A percentile compares a stretch with the other conserved stretches of the same genome.
These are phyloP conservation scores for Naganishia liquefaciens DNA, from an alignment of 1,284 basidiomycete genomes.

Conservation along the genomic window DNA sequence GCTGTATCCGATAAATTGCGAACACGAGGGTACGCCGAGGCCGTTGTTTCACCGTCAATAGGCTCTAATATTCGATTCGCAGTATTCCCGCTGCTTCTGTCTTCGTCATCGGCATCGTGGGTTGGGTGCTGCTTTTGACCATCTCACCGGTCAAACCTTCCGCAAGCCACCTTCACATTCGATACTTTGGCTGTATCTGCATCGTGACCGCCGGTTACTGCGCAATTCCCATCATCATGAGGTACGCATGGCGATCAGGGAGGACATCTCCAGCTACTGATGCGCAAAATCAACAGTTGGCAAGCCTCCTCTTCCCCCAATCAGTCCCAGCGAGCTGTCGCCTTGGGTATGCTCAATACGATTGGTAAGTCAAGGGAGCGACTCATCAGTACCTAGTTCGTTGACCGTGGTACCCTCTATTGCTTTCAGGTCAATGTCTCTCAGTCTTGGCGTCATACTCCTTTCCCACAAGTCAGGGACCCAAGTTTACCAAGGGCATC, in stretches of 20 bases:
- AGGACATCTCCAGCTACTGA: too few relatives aligned
- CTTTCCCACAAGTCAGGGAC: conserved; percentile 53
- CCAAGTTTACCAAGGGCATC: conserved; percentile 52
- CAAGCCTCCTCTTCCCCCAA: conserved; percentile 47
- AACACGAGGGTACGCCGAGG: conserved; percentile 60
- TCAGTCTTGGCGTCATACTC: conserved; percentile 51
- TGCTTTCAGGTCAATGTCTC: conserved; percentile 50
- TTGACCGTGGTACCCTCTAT: not conserved
- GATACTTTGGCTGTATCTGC: conserved; percentile 54
- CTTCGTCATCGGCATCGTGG: conserved; percentile 53
- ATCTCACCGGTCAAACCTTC: conserved; percentile 44
- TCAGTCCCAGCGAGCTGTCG: conserved; percentile 53
- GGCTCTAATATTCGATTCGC: not conserved
- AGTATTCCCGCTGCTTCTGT: conserved; percentile 47
- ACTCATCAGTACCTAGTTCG: not conserved
- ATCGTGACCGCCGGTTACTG: conserved; percentile 53
- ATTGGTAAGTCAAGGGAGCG: conserved; percentile 37
- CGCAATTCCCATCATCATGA: conserved; percentile 47
- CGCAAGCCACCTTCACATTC: conserved; percentile 42
- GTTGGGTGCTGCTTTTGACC: conserved; percentile 53
- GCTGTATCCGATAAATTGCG: conserved; percentile 71
- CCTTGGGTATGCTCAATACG: conserved; percentile 56
- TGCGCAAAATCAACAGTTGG: conserved; percentile 38
- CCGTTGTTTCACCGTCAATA: not conserved
- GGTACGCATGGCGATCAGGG: not conserved